Conservation (phyloP, 306 rosid genomes). For the Senna tora region DNA sequence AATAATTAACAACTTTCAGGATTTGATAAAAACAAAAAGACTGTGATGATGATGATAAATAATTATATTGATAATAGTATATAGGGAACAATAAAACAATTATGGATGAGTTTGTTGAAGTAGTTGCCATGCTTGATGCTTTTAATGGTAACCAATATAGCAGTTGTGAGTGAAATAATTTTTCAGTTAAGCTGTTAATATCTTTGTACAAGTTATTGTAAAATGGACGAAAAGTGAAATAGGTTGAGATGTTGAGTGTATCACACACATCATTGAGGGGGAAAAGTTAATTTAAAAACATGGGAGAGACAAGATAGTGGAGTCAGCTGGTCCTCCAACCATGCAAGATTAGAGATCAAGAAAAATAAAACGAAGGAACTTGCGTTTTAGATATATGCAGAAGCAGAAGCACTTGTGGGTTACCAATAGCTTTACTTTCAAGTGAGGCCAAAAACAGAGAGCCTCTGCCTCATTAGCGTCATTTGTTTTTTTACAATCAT, state of each 20-base stretch:
- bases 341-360: slow-evolving; percentile 6
- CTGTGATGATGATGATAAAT: neutral
- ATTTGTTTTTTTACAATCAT: neutral
- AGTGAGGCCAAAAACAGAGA: slow-evolving; percentile 35
- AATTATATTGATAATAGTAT: neutral
- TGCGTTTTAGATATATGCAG: neutral
- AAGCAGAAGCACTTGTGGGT: slow-evolving; percentile 31
- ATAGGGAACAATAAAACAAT: neutral
- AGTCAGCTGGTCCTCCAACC: slow-evolving; percentile 36
- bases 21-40: too few species aligned
- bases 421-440: slow-evolving; percentile 52
- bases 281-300: slow-evolving; percentile 24
- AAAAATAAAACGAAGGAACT: slow-evolving; percentile 24
- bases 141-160: slow-evolving; percentile 1
- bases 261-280: slow-evolving; percentile 26
- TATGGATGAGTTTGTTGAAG: neutral
- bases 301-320: slow-evolving; percentile 30
- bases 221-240: slow-evolving; percentile 24
- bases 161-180: neutral
- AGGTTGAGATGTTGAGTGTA: slow-evolving; percentile 32
- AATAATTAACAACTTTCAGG: neutral
- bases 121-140: neutral
- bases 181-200: slow-evolving; percentile 38
- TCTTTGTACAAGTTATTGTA: neutral
- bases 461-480: slow-evolving; percentile 2